These are phyloP conservation scores for Lunularia cruciata DNA, from an alignment of 225 moss, liverwort and hornwort genomes.

Conservation along the genomic window DNA sequence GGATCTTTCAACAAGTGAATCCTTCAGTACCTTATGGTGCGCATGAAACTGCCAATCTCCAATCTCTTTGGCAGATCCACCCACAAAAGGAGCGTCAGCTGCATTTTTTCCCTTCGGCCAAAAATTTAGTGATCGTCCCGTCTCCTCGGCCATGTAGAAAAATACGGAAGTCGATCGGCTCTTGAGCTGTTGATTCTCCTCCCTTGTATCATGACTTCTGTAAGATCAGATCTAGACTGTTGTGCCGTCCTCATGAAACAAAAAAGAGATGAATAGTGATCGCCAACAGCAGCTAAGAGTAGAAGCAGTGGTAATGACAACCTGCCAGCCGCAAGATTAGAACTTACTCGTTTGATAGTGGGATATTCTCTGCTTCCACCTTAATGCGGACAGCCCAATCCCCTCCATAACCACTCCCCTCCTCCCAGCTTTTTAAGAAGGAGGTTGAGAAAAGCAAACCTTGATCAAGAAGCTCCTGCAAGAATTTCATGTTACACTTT, in stretches of 20 bases:
- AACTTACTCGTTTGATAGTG: constrained; percentile 39
- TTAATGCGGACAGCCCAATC: constrained; percentile 88
- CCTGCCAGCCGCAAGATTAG: too few relatives aligned
- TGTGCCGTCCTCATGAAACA: too few relatives aligned
- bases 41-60: constrained; percentile 83
- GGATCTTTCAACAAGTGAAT: neutral
- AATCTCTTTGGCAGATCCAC: constrained; percentile 62
- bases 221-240: neutral
- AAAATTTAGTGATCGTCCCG: constrained; percentile 50
- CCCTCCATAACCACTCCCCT: constrained; percentile 85
- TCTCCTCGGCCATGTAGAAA: constrained; percentile 87
- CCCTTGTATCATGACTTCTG: constrained; percentile 35
- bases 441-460: constrained; percentile 66
- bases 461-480: constrained; percentile 83
- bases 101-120: constrained; percentile 49
- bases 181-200: constrained; percentile 39
- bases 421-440: constrained; percentile 72
- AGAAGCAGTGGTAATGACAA: too few relatives aligned
- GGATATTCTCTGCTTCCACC: constrained; percentile 44
- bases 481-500: too few relatives aligned
- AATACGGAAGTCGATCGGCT: constrained; percentile 65
- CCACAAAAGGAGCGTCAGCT: constrained; percentile 60
- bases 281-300: neutral
- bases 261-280: too few relatives aligned
- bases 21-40: constrained; percentile 56